Evolutionary conservation across 352 stramenopile genomes (phyloP).

Genomic region (Globisporangium yorkense): DNA sequence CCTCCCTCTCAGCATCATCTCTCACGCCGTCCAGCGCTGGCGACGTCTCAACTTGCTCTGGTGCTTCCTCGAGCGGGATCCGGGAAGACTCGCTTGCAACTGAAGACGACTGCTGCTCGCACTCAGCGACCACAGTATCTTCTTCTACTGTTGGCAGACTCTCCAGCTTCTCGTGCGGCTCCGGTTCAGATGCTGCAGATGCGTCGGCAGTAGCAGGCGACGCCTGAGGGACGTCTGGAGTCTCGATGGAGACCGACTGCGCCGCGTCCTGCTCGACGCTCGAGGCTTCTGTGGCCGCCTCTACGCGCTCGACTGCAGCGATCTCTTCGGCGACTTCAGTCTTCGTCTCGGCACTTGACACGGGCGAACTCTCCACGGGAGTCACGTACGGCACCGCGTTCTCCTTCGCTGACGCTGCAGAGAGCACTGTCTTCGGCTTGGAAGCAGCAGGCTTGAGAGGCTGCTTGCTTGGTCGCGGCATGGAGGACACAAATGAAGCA

Average conservation of each 20-base stretch:
- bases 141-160: no score
- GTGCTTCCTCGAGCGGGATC: no score
- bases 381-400: background rate
- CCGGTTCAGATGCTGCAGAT: no score
- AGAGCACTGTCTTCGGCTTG: slow-evolving; percentile 1
- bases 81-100: no score
- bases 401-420: background rate
- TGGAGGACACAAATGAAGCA: background rate
- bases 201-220: background rate
- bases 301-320: background rate
- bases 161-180: no score
- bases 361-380: background rate
- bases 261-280: background rate
- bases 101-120: no score
- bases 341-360: background rate
- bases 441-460: slow-evolving; percentile 5
- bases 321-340: background rate
- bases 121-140: no score
- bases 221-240: background rate
- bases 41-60: no score
- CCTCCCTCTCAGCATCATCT: no score
- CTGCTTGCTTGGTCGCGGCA: background rate
- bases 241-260: background rate
- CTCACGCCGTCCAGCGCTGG: no score
- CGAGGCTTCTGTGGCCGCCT: background rate